Conservation (phyloP, 257 asterid species). For the Gentiana straminea region DNA sequence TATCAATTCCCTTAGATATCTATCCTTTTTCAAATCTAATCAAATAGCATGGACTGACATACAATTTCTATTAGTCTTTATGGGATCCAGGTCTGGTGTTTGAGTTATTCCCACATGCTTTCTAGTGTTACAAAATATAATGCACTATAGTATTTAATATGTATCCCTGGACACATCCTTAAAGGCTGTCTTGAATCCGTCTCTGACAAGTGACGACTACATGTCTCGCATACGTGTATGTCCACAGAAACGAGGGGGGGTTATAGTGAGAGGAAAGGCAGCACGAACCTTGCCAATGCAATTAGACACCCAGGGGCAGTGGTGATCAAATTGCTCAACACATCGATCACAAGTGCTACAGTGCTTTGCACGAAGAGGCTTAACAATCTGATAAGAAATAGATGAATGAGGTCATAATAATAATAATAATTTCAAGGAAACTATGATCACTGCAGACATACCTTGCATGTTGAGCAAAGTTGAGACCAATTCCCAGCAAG, state of each 20-base stretch:
- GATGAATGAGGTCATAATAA: constrained; percentile 4
- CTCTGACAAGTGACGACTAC: background rate
- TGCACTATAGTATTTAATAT: too few relatives aligned
- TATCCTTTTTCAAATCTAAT: too few relatives aligned
- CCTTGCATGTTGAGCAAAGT: constrained; percentile 99
- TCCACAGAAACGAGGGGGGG: too few relatives aligned
- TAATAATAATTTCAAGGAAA: background rate
- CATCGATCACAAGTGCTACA: constrained; percentile 98
- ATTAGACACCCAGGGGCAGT: constrained; percentile 98
- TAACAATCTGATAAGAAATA: constrained; percentile 54
- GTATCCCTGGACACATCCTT: too few relatives aligned
- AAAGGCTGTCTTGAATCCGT: too few relatives aligned
- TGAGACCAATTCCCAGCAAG: constrained; percentile 96
- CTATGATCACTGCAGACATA: constrained; percentile 12
- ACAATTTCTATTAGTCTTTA: too few relatives aligned
- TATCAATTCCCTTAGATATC: too few relatives aligned
- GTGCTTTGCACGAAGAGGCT: constrained; percentile 99
- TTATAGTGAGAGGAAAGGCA: background rate
- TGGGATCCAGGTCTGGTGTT: too few relatives aligned
- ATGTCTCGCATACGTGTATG: background rate
- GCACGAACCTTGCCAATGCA: constrained; percentile 91
- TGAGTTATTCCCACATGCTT: too few relatives aligned
- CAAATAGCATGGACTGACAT: too few relatives aligned
- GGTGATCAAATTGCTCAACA: constrained; percentile 99
- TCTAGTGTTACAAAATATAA: too few relatives aligned